A percentile compares a stretch with the other conserved stretches of the same genome.
Evolutionary conservation across 2,329 filamentous ascomycete species (phyloP).

Genomic region (Massarina eburnea): DNA sequence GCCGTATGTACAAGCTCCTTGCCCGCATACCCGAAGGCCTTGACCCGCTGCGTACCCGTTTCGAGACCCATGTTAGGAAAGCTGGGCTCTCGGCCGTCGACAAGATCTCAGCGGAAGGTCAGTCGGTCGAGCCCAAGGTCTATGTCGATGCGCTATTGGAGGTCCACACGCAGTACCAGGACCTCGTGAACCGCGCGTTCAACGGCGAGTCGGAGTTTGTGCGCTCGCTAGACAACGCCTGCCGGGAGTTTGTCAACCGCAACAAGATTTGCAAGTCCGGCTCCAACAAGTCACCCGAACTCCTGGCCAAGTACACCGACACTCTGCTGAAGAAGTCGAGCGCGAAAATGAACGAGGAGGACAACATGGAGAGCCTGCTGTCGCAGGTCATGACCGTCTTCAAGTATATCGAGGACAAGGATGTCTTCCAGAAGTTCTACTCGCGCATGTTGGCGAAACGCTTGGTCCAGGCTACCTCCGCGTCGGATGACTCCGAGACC

Average conservation of each 20-base stretch:
- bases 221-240: slow-evolving; percentile 92
- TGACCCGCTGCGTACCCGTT: slow-evolving; percentile 81
- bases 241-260: slow-evolving; percentile 95
- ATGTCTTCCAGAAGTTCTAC: slow-evolving; percentile 99
- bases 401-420: slow-evolving; percentile 99
- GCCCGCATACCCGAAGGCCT: slow-evolving; percentile 87
- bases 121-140: slow-evolving; percentile 91
- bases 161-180: slow-evolving; percentile 90
- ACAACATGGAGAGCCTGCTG: slow-evolving; percentile 85
- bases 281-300: slow-evolving; percentile 90
- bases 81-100: slow-evolving; percentile 85
- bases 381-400: slow-evolving; percentile 98
- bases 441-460: slow-evolving; percentile 94
- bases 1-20: slow-evolving; percentile 91
- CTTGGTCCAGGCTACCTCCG: slow-evolving; percentile 90
- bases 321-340: slow-evolving; percentile 84
- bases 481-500: slow-evolving; percentile 94
- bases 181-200: slow-evolving; percentile 88
- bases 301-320: slow-evolving; percentile 94
- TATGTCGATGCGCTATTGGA: slow-evolving; percentile 95
- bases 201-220: slow-evolving; percentile 96
- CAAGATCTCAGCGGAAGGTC: slow-evolving; percentile 85
- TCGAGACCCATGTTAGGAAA: slow-evolving; percentile 90
- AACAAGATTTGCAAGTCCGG: slow-evolving; percentile 94
- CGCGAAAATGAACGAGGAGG: slow-evolving; percentile 88